These are phyloP conservation scores for Fusarium burgessii DNA, from an alignment of 2,329 filamentous ascomycete species.

Conservation along the genomic window DNA sequence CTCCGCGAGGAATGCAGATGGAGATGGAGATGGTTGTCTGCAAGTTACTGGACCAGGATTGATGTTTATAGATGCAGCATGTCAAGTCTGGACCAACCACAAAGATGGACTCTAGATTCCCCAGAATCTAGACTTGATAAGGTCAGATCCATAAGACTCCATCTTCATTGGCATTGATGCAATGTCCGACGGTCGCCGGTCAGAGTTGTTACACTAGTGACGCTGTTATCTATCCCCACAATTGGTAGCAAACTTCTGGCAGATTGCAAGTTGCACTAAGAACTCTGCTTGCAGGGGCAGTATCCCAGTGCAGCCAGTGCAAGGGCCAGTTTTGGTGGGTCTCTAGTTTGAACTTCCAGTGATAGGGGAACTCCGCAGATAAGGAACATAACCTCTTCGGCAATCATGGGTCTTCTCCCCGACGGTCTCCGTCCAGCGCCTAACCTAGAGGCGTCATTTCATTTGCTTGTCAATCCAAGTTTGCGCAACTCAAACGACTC, in stretches of 20 bases:
- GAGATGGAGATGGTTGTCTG: neutral
- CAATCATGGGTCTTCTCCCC: neutral
- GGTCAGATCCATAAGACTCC: neutral
- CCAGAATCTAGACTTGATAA: conserved; percentile 1
- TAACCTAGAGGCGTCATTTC: neutral
- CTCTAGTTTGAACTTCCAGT: rapidly evolving
- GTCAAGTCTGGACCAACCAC: neutral
- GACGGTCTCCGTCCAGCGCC: conserved; percentile 1
- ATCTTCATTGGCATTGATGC: neutral
- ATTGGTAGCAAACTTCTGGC: neutral
- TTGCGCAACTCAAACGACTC: neutral
- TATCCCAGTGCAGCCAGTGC: neutral
- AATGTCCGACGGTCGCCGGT: neutral
- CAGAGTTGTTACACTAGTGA: neutral
- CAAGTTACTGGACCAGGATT: neutral
- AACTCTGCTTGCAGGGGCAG: neutral
- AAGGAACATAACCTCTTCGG: neutral
- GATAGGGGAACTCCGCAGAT: conserved; percentile 12
- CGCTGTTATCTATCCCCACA: neutral
- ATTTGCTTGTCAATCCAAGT: neutral
- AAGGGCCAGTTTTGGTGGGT: neutral
- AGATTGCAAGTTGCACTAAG: neutral
- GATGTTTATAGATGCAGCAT: conserved; percentile 2
- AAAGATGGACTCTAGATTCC: neutral
- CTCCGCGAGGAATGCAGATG: neutral